Conservation (phyloP, 345 rosid species). For the Abelmoschus esculentus region DNA sequence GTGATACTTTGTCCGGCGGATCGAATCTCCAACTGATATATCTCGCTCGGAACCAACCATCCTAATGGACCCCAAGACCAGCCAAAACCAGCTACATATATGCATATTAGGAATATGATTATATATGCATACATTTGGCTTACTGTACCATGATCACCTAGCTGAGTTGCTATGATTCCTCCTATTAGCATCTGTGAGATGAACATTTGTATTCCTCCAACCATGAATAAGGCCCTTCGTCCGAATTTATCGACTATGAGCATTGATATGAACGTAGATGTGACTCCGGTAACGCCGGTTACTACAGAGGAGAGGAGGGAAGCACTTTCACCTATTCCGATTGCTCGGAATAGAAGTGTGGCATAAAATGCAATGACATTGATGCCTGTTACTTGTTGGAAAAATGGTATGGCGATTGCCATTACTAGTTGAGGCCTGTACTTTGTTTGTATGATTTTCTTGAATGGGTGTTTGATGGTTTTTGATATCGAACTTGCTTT, state of each 20-base stretch:
- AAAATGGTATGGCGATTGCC: constrained; percentile 66
- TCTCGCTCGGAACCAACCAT: constrained; percentile 67
- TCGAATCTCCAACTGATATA: constrained; percentile 46
- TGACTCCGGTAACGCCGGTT: constrained; percentile 44
- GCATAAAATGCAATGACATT: constrained; percentile 68
- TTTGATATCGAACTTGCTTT: constrained; percentile 28
- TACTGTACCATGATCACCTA: constrained; percentile 38
- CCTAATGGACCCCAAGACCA: constrained; percentile 76
- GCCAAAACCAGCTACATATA: constrained; percentile 51
- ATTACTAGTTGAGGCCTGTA: constrained; percentile 64
- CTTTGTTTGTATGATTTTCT: constrained; percentile 32
- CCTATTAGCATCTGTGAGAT: constrained; percentile 50
- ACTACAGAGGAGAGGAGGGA: constrained; percentile 49
- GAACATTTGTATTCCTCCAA: constrained; percentile 62
- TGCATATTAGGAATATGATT: constrained; percentile 35
- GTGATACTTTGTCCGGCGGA: constrained; percentile 51
- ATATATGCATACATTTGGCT: constrained; percentile 24
- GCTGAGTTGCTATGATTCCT: constrained; percentile 35
- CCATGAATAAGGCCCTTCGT: constrained; percentile 40
- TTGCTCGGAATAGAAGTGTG: constrained; percentile 56
- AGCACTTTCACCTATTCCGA: constrained; percentile 60
- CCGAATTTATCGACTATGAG: constrained; percentile 57
- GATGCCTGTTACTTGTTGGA: constrained; percentile 76
- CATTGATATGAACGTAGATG: constrained; percentile 55
- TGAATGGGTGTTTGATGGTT: constrained; percentile 31